Percentiles rank a stretch among this genome's conserved stretches.
Conservation (phyloP, 345 rosid genomes). For the Cardamine resedifolia region DNA sequence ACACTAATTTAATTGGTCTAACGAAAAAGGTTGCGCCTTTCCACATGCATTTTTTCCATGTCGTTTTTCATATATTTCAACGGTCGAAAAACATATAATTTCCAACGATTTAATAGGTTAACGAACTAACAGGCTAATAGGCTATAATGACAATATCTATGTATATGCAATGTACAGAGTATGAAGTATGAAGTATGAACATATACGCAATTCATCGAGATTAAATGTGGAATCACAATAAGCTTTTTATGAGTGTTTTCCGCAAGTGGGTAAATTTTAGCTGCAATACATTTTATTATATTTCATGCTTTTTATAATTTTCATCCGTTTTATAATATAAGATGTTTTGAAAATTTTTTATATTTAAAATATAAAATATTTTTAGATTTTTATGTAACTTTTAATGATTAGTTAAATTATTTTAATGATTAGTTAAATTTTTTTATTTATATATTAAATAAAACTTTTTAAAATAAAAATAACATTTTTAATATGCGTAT, state of each 20-base stretch:
- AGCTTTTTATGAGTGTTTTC: neutral
- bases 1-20: constrained; percentile 21
- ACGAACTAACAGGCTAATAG: constrained; percentile 9
- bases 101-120: constrained; percentile 18
- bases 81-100: neutral
- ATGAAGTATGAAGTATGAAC: neutral
- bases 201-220: neutral
- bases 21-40: neutral
- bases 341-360: no score
- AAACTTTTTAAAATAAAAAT: no score
- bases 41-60: constrained; percentile 21
- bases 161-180: no score
- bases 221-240: no score
- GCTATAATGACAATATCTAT: neutral
- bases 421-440: no score
- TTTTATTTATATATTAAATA: no score
- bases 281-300: constrained; percentile 34
- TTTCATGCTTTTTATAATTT: no score
- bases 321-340: no score
- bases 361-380: no score
- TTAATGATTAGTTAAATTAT: no score
- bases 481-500: no score
- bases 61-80: constrained; percentile 4
- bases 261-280: constrained; percentile 19
- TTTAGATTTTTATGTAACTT: no score